Percentiles rank a stretch among this genome's conserved stretches.
Evolutionary conservation across 805 yeast species (phyloP).

Genomic region (Starmerella stigmatis): DNA sequence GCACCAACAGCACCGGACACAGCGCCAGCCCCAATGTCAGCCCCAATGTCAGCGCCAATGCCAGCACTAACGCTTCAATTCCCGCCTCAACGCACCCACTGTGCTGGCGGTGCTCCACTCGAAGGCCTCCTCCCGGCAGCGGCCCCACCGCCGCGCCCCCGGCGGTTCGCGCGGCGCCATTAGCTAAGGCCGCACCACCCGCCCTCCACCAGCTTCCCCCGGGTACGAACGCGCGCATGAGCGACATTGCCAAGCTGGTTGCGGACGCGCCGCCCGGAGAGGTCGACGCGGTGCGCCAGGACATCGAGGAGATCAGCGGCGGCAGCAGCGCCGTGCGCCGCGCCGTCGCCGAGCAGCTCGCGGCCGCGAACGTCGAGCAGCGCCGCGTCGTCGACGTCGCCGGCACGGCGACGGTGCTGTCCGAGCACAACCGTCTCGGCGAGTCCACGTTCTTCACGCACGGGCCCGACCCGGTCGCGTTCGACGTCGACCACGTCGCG

Average conservation of each 20-base stretch:
- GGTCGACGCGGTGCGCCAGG: constrained; percentile 35
- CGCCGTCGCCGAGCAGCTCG: constrained; percentile 29
- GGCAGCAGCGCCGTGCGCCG: constrained; percentile 15
- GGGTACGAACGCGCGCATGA: neutral
- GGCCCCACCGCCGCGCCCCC: too few relatives aligned
- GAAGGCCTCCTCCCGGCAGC: too few relatives aligned
- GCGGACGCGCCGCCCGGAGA: constrained; percentile 52
- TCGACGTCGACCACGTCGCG: constrained; percentile 26
- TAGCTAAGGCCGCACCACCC: too few relatives aligned
- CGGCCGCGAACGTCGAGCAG: constrained; percentile 34
- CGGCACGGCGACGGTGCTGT: constrained; percentile 19
- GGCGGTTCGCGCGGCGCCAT: too few relatives aligned
- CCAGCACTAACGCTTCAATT: too few relatives aligned
- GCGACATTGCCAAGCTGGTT: constrained; percentile 29
- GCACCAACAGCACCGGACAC: too few relatives aligned
- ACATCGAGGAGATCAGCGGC: constrained; percentile 31
- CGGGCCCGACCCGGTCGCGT: constrained; percentile 23
- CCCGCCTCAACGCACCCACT: too few relatives aligned
- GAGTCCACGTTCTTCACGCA: constrained; percentile 25
- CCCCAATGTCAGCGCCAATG: too few relatives aligned
- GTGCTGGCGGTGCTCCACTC: too few relatives aligned
- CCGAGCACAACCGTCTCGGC: constrained; percentile 20
- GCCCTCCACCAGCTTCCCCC: too few relatives aligned
- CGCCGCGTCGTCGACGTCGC: constrained; percentile 22
- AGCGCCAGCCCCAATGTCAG: too few relatives aligned